Percentiles rank a stretch among this genome's conserved stretches.
These are phyloP conservation scores for Colletotrichum gloeosporioides DNA, from an alignment of 2,329 filamentous ascomycete genomes.

Conservation along the genomic window DNA sequence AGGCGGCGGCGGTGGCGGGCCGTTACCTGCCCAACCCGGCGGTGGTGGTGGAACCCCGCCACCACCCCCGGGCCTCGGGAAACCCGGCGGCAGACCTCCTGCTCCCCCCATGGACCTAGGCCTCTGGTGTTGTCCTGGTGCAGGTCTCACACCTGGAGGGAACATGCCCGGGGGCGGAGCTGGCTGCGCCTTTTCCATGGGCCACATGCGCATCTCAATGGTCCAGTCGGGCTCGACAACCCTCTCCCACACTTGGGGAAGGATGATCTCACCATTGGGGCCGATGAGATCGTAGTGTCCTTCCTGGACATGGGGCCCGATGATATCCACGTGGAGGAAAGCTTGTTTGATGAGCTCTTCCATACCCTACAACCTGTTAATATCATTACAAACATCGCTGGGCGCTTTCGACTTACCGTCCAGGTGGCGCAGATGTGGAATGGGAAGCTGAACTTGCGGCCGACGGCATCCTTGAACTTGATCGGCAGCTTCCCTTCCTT, in stretches of 20 bases:
- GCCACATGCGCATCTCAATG: conserved; percentile 73
- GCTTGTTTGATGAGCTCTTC: conserved; percentile 86
- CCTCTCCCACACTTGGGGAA: conserved; percentile 82
- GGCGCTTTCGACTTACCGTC: conserved; percentile 62
- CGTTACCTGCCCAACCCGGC: not conserved
- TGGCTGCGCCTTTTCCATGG: conserved; percentile 39
- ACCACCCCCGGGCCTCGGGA: conserved; percentile 1
- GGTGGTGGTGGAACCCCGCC: conserved; percentile 7
- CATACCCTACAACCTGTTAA: conserved; percentile 69
- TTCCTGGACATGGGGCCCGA: conserved; percentile 77
- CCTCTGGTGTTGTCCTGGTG: not conserved
- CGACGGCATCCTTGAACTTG: conserved; percentile 90
- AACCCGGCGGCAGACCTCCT: not conserved
- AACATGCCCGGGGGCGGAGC: not conserved
- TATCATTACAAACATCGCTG: not conserved
- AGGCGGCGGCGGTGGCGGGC: not conserved
- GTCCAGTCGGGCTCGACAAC: conserved; percentile 80
- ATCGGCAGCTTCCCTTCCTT: conserved; percentile 71
- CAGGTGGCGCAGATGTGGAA: conserved; percentile 85
- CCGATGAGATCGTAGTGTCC: conserved; percentile 83
- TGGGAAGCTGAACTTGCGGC: conserved; percentile 91
- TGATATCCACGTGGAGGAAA: conserved; percentile 78
- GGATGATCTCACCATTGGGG: conserved; percentile 81
- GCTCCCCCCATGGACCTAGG: not conserved
- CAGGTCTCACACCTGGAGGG: not conserved